Base-by-base conservation (phyloP, 306 rosid species). In the Dryas octopetala region DNA sequence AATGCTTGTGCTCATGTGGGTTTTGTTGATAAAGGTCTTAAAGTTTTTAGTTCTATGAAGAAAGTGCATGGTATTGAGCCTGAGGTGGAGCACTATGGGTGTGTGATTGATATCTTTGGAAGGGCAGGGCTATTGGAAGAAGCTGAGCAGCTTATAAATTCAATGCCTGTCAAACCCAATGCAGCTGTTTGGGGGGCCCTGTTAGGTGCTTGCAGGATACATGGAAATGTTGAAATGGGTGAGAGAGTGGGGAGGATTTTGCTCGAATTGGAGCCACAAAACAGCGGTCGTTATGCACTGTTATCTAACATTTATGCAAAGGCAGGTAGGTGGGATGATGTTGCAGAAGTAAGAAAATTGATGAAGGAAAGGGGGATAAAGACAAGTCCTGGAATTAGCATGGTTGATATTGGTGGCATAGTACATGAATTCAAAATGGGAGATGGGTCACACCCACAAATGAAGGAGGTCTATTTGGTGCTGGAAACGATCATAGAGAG, bases 1-100 rank as follows among this genome's bases (percentile, higher is more conserved):
- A 89, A 75, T 80, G 91, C 91, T 10, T 89, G 89, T 78, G 89
- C 94, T 46, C 89, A 83, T 82, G 83, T 83, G 62, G 94, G 89
- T 66, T 61, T 82, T 67, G 86, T 87, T 16, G 82, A 83, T 49
- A 57, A 63, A 57, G 93, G 87, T 50, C 78, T 89, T 4, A 80
- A 60, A 9, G 57, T 85, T n/a, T 83, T 83, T 1, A 28, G 75
- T 61, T 78, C 81, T 11, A 86, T 89, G 93, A 77, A 70, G 71
- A 62, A 55, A 15, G 46, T 76, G 12, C 82, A 81, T 50, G 87
- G 84, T 4, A 62, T 89, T 76, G 83, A 87, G 71, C 87, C 88
- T 15, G 80, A 82, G 67, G 76, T 83, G 32, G 89, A 85, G 80
- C 94, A 89, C 74, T 89, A 77, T 40, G 94, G 88, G 26, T 87